Percentiles rank a stretch among this genome's conserved stretches.
phyloP scores from a whole-genome alignment of 257 asterid genomes.

The Solanum sparsipilum region DNA sequence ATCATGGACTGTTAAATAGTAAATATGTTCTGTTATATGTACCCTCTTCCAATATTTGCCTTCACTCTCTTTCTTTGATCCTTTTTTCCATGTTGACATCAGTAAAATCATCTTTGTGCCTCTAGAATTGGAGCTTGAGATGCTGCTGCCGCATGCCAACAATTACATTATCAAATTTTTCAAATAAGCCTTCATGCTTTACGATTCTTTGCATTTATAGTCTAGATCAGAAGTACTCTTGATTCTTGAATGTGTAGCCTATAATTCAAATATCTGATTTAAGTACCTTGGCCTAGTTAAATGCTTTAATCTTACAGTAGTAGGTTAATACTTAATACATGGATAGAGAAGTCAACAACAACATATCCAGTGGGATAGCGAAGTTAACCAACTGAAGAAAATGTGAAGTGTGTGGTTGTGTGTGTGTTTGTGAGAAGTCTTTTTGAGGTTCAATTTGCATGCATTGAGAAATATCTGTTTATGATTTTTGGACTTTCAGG shows the following conservation, averaged over 20 bases:
- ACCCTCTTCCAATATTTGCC: background rate
- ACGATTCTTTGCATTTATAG: background rate
- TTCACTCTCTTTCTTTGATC: background rate
- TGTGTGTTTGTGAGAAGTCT: background rate
- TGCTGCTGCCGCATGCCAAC: background rate
- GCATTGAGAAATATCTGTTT: background rate
- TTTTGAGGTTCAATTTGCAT: background rate
- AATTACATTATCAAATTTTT: background rate
- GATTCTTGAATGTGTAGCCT: background rate
- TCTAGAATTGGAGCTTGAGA: background rate
- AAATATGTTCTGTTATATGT: background rate
- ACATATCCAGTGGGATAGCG: background rate
- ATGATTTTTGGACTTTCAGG: background rate
- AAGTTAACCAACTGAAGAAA: background rate
- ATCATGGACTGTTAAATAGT: background rate
- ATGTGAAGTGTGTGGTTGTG: background rate
- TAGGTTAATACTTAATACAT: background rate
- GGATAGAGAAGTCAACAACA: background rate
- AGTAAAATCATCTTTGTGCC: background rate
- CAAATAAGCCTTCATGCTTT: background rate
- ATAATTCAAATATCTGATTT: background rate
- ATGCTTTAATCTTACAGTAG: background rate
- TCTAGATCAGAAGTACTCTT: background rate
- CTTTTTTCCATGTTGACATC: background rate
- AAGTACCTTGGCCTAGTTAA: background rate